A percentile compares a stretch with the other conserved stretches of the same genome.
These are phyloP conservation scores for Nymphaea colorata DNA, from an alignment of 164 flowering plant genomes.

Conservation along the genomic window DNA sequence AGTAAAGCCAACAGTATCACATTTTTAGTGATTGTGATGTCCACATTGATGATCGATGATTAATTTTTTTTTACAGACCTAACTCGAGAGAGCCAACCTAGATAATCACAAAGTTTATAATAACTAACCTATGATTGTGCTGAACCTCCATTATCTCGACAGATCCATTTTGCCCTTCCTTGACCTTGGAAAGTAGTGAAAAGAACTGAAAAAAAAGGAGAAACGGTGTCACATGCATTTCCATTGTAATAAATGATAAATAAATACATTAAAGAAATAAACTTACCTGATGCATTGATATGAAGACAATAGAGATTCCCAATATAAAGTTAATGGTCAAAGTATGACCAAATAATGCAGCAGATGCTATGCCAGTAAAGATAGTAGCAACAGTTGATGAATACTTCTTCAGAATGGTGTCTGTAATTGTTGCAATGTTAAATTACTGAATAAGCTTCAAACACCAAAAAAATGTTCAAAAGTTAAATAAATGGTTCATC, in stretches of 20 bases:
- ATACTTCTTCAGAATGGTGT: slow-evolving; percentile 97
- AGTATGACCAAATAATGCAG: slow-evolving; percentile 84
- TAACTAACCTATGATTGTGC: slow-evolving; percentile 41
- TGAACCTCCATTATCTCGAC: slow-evolving; percentile 37
- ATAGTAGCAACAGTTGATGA: slow-evolving; percentile 99
- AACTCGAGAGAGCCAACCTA: too few relatives aligned
- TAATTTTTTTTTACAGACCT: too few relatives aligned
- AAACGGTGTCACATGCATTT: neutral
- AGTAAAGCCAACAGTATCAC: too few relatives aligned
- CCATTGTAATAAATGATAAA: neutral
- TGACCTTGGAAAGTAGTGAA: slow-evolving; percentile 78
- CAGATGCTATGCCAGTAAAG: slow-evolving; percentile 96
- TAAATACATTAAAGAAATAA: neutral
- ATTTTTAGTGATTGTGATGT: too few relatives aligned
- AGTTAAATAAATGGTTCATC: too few relatives aligned
- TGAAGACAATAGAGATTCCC: slow-evolving; percentile 97
- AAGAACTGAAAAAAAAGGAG: slow-evolving; percentile 50
- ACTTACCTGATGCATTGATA: slow-evolving; percentile 98
- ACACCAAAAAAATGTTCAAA: too few relatives aligned
- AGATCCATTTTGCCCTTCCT: slow-evolving; percentile 62
- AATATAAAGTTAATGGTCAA: slow-evolving; percentile 80
- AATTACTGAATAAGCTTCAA: too few relatives aligned
- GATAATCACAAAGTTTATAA: neutral
- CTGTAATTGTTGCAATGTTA: slow-evolving; percentile 22
- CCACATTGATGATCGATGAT: too few relatives aligned